Base-by-base conservation (phyloP, 2,329 filamentous ascomycete genomes). In the Fusarium sacchari region DNA sequence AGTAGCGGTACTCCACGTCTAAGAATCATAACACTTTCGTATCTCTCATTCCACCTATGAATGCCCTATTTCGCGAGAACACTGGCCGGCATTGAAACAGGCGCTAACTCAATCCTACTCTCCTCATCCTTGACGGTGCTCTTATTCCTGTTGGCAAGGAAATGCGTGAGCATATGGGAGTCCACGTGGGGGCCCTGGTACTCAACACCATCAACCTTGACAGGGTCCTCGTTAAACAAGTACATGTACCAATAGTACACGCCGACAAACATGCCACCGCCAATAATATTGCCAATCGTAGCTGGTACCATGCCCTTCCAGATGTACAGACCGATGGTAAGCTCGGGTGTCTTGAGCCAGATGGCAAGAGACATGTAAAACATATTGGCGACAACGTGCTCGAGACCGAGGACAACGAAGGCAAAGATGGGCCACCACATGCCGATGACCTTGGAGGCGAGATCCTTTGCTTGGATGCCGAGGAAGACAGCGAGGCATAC, bases 381-480 rank as follows among this genome's bases (percentile, higher is more conserved):
- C 87, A 88, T 89, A 69, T 89, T 89, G 30, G 87, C 87, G 22
- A 89, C 83, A 47, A 89, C 87, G 80, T 90, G 88, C 64, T 90
- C 88, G 6, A 89, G 82, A 2, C 84, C 86, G 1, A 88, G 80
- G 3, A 83, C 83, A 0, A 89, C 87, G 71, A 89, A 90, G 2
- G 85, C 85, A 62, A 88, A 87, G 7, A 86, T 87, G 0, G 88
- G 88, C 76, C 84, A 87, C 88, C 88, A 90, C 72, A 90, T 87
- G 3, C 85, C 85, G 17, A 87, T 79, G 3, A 90, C 83, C 74
- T 90, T 90, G 15, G 85, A 87, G 24, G 82, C 81, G 18, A 89
- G 79, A 60, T 89, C 87, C 6, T 85, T 83, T 10, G 85, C 86
- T 63, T 86, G 85, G 7, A 85, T 80, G 5, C 82, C 83, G 14